phyloP scores from a whole-genome alignment of 202 grass and related monocot species.

The Zizania palustris region DNA sequence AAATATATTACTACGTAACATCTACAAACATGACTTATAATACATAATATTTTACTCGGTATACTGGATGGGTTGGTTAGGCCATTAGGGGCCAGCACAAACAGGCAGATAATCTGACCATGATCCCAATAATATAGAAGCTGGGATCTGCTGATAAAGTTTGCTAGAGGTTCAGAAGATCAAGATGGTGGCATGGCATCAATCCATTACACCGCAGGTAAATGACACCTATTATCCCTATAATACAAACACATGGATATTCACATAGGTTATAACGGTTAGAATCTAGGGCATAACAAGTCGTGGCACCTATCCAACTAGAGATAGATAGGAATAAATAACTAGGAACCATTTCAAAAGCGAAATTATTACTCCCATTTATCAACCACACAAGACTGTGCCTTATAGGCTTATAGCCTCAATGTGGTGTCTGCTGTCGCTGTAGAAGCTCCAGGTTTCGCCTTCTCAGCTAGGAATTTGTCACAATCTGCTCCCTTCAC shows the following conservation, averaged over 20 bases:
- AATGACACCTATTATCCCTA: slow-evolving; percentile 9
- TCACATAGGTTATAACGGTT: slow-evolving; percentile 44
- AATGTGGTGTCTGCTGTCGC: slow-evolving; percentile 41
- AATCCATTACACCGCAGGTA: slow-evolving; percentile 7
- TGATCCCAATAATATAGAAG: slow-evolving; percentile 6
- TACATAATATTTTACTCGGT: too few species aligned
- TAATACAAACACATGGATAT: slow-evolving; percentile 23
- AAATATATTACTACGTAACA: too few species aligned
- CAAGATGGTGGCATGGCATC: not conserved
- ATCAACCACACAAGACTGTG: not conserved
- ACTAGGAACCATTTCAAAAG: slow-evolving; percentile 5
- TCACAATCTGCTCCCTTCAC: slow-evolving; percentile 80
- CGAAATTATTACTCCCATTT: slow-evolving; percentile 31
- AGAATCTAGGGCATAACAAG: slow-evolving; percentile 16
- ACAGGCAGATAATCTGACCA: not conserved
- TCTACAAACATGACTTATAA: too few species aligned
- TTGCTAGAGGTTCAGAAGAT: slow-evolving; percentile 4
- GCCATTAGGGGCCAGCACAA: not conserved
- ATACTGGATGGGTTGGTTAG: too few species aligned
- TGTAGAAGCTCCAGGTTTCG: not conserved
- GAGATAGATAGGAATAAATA: not conserved
- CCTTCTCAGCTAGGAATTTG: slow-evolving; percentile 54
- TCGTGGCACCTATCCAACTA: not conserved
- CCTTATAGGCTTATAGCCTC: slow-evolving; percentile 48
- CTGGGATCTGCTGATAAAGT: not conserved